Evolutionary conservation across 2,329 filamentous ascomycete genomes (phyloP).

Genomic region (Myriosclerotinia duriaeana): DNA sequence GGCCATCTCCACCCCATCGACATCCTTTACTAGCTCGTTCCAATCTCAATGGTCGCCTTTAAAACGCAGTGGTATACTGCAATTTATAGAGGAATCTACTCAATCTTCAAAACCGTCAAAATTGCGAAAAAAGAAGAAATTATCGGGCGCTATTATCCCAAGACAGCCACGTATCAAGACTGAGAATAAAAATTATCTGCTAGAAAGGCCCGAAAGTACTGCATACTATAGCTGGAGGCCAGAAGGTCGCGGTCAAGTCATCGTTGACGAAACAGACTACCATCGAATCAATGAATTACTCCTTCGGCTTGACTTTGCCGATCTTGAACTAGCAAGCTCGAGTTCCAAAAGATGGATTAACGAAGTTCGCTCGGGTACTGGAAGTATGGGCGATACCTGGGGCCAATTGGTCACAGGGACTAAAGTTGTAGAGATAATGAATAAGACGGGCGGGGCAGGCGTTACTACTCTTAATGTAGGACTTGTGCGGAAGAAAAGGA

Average conservation of each 20-base stretch:
- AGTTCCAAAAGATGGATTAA: constrained; percentile 70
- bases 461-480: constrained; percentile 44
- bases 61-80: constrained; percentile 12
- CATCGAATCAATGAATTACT: constrained; percentile 67
- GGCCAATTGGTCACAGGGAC: constrained; percentile 52
- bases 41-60: constrained; percentile 25
- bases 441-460: constrained; percentile 27
- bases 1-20: constrained; percentile 31
- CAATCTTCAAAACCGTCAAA: constrained; percentile 20
- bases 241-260: constrained; percentile 59
- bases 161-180: constrained; percentile 67
- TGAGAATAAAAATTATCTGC: constrained; percentile 50
- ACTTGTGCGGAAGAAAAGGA: constrained; percentile 54
- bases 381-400: constrained; percentile 48
- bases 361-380: constrained; percentile 56
- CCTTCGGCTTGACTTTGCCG: constrained; percentile 72
- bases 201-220: constrained; percentile 53
- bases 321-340: constrained; percentile 57
- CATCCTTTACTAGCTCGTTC: constrained; percentile 30
- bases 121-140: constrained; percentile 49
- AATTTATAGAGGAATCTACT: constrained; percentile 22
- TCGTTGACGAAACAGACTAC: constrained; percentile 65
- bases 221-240: constrained; percentile 66
- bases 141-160: constrained; percentile 61
- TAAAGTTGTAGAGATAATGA: constrained; percentile 37